These are phyloP conservation scores for Stephania cephalantha DNA, from an alignment of 164 flowering plant species.

Conservation along the genomic window DNA sequence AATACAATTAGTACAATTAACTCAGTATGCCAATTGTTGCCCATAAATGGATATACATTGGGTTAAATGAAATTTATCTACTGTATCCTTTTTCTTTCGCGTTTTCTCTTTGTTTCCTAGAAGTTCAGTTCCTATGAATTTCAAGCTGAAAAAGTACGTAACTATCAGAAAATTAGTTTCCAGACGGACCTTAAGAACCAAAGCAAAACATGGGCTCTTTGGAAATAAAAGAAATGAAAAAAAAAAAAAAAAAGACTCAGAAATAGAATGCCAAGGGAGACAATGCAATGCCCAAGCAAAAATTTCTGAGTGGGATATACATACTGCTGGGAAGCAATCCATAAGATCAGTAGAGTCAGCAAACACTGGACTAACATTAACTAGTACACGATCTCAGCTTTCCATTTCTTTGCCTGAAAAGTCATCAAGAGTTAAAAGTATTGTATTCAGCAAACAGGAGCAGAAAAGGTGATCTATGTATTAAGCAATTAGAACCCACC, in stretches of 20 bases:
- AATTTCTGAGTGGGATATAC: constrained; percentile 19
- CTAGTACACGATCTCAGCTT: constrained; percentile 37
- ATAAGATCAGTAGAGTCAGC: constrained; percentile 6
- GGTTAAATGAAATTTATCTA: neutral
- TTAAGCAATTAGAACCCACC: constrained; percentile 32
- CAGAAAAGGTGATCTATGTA: neutral
- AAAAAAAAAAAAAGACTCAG: neutral
- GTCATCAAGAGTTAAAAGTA: neutral
- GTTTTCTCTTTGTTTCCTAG: neutral
- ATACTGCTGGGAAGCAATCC: constrained; percentile 14
- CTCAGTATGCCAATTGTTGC: neutral
- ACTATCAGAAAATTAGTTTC: neutral
- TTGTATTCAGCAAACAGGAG: neutral
- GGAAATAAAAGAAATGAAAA: too few relatives aligned
- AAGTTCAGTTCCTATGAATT: neutral
- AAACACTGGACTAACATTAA: constrained; percentile 16
- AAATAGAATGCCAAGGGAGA: neutral
- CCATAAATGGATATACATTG: neutral
- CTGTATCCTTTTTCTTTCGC: neutral
- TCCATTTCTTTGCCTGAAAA: constrained; percentile 62
- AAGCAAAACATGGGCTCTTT: neutral
- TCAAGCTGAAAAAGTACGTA: neutral
- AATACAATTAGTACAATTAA: neutral
- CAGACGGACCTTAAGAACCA: neutral
- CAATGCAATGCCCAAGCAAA: neutral